Base-by-base conservation (phyloP, 768 basidiomycete species). In the Fomitopsis serialis region DNA sequence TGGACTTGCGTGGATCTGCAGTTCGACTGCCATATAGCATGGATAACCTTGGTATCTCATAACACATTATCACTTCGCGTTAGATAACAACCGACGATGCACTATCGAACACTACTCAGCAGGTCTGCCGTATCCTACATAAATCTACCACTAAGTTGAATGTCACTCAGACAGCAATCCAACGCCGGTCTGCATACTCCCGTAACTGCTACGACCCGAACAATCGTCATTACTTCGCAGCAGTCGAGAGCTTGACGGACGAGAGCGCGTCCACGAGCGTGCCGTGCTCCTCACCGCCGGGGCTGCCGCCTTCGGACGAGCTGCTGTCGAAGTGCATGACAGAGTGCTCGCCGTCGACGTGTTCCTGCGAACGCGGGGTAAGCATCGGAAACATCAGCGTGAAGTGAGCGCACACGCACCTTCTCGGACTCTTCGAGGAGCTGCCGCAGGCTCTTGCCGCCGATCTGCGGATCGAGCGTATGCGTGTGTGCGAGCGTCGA, bases 391-490 rank as follows among this genome's bases (percentile, higher is more conserved):
- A n/a, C n/a, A n/a, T n/a, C n/a, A n/a, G n/a, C n/a, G n/a, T n/a
- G n/a, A n/a, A n/a, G n/a, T n/a, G n/a, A n/a, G n/a, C n/a, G n/a
- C n/a, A n/a, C n/a, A n/a, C 71, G 54, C 58, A 76, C 83, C 67
- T 81, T 80, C 63, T 85, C 91, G 3, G 89, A 90, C 66, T 93
- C 92, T 61, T 84, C 81, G 71, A 93, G 93, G 72, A 81, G 84
- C 65, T 83, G 72, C 60, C 74, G 72, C 22, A 95, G 66, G 43
- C 86, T 78, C 43, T 76, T 77, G 44, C 77, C 76, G 48, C 90
- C 71, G 58, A 77, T 71, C 49, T 75, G 74, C 2, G 77, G 75
- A 40, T 73, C 74, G 2, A 71, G 62, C 24, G 72, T 66, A 42
- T 78, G 68, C 13, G 67, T 63, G 35, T 63, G 59, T 1, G 76